Conservation (phyloP, 2,329 filamentous ascomycete species). For the Diaporthe citri region DNA sequence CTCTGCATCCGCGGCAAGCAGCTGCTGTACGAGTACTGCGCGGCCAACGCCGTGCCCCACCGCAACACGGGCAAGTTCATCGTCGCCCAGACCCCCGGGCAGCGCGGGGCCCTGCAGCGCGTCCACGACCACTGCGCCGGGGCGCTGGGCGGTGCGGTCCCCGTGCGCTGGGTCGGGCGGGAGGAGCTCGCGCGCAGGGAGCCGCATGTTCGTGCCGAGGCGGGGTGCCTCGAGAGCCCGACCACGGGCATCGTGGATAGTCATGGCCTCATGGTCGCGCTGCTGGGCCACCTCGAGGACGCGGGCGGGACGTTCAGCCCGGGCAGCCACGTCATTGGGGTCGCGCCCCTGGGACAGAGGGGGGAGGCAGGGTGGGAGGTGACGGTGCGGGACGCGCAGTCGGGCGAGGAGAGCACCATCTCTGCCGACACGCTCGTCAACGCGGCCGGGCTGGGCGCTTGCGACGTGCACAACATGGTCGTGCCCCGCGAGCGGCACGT, state of each 20-base stretch:
- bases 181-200: constrained; percentile 75
- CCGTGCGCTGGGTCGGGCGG: constrained; percentile 76
- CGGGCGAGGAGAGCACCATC: constrained; percentile 67
- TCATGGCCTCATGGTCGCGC: constrained; percentile 84
- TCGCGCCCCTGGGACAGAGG: constrained; percentile 64
- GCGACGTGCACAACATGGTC: constrained; percentile 85
- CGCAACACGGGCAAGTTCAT: constrained; percentile 92
- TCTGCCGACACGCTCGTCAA: constrained; percentile 86
- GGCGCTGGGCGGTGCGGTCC: constrained; percentile 65
- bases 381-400: constrained; percentile 59
- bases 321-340: constrained; percentile 71
- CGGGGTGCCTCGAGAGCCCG: constrained; percentile 84
- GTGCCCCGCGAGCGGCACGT: constrained; percentile 68
- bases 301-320: constrained; percentile 81
- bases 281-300: constrained; percentile 83
- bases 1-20: constrained; percentile 84
- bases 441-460: constrained; percentile 84
- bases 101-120: constrained; percentile 72
- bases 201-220: constrained; percentile 78
- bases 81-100: constrained; percentile 82
- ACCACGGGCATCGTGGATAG: constrained; percentile 93
- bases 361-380: constrained; percentile 77
- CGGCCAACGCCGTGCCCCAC: constrained; percentile 74
- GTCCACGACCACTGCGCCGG: constrained; percentile 60
- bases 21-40: constrained; percentile 84